Base-by-base conservation (phyloP, 768 basidiomycete species). In the Leccinum subtestaceum region DNA sequence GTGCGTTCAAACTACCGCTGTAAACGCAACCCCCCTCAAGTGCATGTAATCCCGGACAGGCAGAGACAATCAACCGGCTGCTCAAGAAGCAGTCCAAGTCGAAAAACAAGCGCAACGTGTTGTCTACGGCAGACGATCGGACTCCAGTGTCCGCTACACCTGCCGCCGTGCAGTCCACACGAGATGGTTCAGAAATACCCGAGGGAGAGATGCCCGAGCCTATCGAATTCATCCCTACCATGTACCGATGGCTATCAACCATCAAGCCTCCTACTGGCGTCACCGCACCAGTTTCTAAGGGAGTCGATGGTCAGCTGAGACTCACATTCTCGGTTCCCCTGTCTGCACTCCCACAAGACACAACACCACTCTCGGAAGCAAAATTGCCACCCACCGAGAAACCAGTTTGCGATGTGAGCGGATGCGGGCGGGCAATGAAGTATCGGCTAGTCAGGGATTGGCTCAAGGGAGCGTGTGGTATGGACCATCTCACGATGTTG, bases 51-150 rank as follows among this genome's bases (percentile, higher is more conserved):
- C 36, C 32, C 21, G 45, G 32, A 19, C 64, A 93, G 89, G 85
- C 85, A 23, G 93, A 94, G 66, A 94, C 93, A 0, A 94, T 95
- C 71, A 93, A 93, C 65, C 87, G 93, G 27, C 80, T 95, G 13
- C 81, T 95, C 53, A 92, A 92, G 71, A 94, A 93, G 72, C 91
- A 91, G 68, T 85, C 87, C 17, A 82, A 87, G 10, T 80, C 88
- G 2, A 81, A 83, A 47, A 82, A 79, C 52, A 87, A 83, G 63
- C 83, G 85, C 11, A 80, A 77, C n/a, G 78, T 72, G 0, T 63
- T 77, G 29, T 78, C 79, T 15, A 81, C 80, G 1, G 77, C 77
- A 0, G 82, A 83, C 40, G 84, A 75, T 60, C 79, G 71, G 55
- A 78, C 71, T 4, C 76, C 69, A 21, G 64, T 52, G 57, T 72